Conservation (phyloP, 208 protist genomes). For the Polymyxa betae region DNA sequence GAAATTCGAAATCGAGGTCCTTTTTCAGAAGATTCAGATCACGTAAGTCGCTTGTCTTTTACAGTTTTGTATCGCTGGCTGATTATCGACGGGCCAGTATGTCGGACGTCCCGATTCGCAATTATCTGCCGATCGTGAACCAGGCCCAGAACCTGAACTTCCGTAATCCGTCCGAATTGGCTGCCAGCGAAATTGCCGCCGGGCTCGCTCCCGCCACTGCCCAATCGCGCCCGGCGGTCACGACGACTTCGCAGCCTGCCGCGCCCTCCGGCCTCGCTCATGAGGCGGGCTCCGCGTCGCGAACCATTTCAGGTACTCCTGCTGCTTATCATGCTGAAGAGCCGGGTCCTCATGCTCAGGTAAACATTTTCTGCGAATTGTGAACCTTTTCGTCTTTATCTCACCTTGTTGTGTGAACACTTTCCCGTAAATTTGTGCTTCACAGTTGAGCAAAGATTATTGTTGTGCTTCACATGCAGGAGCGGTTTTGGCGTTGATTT, state of each 20-base stretch:
- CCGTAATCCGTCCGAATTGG: background rate
- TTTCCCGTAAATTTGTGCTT: no score
- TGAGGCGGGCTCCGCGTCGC: background rate
- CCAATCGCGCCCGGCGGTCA: background rate
- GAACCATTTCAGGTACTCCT: no score
- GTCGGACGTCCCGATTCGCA: conserved; percentile 43
- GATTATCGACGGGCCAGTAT: conserved; percentile 58
- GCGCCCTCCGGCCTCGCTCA: background rate
- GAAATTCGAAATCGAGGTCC: conserved; percentile 94
- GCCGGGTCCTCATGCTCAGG: no score
- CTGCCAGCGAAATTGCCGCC: background rate
- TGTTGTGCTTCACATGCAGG: no score
- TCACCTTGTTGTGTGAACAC: no score
- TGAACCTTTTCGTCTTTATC: no score
- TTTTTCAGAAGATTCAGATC: conserved; percentile 78
- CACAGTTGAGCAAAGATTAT: no score
- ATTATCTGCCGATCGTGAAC: conserved; percentile 17
- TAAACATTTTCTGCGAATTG: no score
- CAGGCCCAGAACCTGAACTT: conserved; percentile 48
- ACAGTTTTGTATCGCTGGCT: background rate
- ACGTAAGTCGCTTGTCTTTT: conserved; percentile 57
- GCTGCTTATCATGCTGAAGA: no score
- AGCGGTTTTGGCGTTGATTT: no score
- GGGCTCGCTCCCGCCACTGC: background rate
- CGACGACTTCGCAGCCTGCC: background rate